A percentile compares a stretch with the other conserved stretches of the same genome.
Evolutionary conservation across 2,329 filamentous ascomycete genomes (phyloP).

Genomic region (Volutella citrinella): DNA sequence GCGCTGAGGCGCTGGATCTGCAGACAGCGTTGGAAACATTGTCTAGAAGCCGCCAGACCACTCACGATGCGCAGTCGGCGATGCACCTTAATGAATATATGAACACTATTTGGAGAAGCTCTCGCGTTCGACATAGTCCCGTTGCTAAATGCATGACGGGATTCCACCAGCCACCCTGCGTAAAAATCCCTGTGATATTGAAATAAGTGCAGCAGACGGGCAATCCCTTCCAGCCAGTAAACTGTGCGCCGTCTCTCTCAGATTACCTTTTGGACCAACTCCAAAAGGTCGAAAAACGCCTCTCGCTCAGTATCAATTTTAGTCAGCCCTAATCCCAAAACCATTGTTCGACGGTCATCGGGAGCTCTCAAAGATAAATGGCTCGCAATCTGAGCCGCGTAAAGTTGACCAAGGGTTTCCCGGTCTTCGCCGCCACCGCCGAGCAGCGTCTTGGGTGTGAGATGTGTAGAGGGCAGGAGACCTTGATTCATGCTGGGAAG

Average conservation of each 20-base stretch:
- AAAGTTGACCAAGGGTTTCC: conserved; percentile 81
- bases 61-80: conserved; percentile 19
- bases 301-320: conserved; percentile 50
- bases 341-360: conserved; percentile 57
- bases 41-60: conserved; percentile 19
- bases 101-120: conserved; percentile 14
- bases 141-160: no score
- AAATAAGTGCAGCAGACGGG: no score
- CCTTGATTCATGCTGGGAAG: conserved; percentile 43
- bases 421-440: conserved; percentile 77
- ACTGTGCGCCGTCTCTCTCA: no score
- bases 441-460: conserved; percentile 83
- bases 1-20: conserved; percentile 21
- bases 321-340: conserved; percentile 59
- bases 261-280: conserved; percentile 58
- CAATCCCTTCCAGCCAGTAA: no score
- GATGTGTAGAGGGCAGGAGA: conserved; percentile 72
- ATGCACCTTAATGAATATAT: conserved; percentile 29
- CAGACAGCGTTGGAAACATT: conserved; percentile 19
- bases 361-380: conserved; percentile 70
- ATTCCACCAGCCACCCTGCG: no score
- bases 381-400: conserved; percentile 85
- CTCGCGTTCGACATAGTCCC: no score
- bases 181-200: not conserved
- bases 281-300: conserved; percentile 63